phyloP scores from a whole-genome alignment of 306 rosid genomes.

The Cicer chorassanicum region DNA sequence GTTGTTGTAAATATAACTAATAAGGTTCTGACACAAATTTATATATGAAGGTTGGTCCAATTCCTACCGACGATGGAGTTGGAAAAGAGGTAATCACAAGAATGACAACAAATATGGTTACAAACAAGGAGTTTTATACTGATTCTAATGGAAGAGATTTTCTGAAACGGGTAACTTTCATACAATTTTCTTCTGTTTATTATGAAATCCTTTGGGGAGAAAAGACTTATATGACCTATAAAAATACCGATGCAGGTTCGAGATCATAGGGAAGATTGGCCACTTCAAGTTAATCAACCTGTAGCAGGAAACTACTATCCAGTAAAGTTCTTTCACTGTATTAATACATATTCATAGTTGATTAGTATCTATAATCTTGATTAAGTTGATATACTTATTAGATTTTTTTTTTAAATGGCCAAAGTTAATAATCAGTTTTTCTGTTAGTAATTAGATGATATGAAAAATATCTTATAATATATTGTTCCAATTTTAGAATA shows the following conservation, averaged over 20 bases:
- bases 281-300: slow-evolving; percentile 77
- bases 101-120: slow-evolving; percentile 77
- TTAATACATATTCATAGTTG: neutral
- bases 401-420: no score
- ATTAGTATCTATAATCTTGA: neutral
- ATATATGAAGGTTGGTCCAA: slow-evolving; percentile 82
- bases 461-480: neutral
- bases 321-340: slow-evolving; percentile 52
- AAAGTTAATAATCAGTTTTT: no score
- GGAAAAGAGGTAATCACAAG: slow-evolving; percentile 88
- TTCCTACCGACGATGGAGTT: slow-evolving; percentile 73
- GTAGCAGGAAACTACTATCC: slow-evolving; percentile 95
- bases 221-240: slow-evolving; percentile 24
- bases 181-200: slow-evolving; percentile 3
- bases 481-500: neutral
- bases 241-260: slow-evolving; percentile 64
- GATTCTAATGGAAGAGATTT: slow-evolving; percentile 95
- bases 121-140: slow-evolving; percentile 76
- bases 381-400: neutral
- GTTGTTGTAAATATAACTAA: slow-evolving; percentile 15
- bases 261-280: slow-evolving; percentile 81
- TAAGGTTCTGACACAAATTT: slow-evolving; percentile 46
- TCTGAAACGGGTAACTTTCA: slow-evolving; percentile 68
- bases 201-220: neutral
- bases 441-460: neutral